Evolutionary conservation across 768 basidiomycete genomes (phyloP).

Genomic region (Boletus subcaerulescens): DNA sequence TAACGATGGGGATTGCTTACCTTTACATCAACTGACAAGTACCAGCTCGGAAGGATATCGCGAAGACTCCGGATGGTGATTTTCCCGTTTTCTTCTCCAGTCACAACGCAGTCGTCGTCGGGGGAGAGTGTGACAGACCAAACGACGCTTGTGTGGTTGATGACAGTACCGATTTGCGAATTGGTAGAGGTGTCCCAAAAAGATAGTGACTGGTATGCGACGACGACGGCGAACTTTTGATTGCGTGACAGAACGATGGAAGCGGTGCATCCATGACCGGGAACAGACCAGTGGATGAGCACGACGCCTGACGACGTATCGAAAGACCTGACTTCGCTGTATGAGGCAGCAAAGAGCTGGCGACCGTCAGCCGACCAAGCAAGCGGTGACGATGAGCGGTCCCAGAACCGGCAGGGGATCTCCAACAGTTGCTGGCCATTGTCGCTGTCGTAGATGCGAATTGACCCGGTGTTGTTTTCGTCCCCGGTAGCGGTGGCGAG

Average conservation of each 20-base stretch:
- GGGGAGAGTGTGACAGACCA: not conserved
- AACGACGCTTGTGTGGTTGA: not conserved
- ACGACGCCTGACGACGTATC: not conserved
- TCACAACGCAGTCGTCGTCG: not conserved
- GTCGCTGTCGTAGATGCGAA: not conserved
- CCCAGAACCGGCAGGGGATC: not conserved
- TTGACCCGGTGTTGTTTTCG: not conserved
- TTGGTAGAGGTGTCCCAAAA: not conserved
- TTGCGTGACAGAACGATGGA: too few relatives aligned
- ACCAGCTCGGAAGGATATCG: not conserved
- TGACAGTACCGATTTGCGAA: not conserved
- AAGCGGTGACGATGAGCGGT: not conserved
- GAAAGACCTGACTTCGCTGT: not conserved
- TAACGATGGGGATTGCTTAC: not conserved
- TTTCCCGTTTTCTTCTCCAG: not conserved
- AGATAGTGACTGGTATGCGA: not conserved
- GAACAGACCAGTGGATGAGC: too few relatives aligned
- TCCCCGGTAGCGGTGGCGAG: too few relatives aligned
- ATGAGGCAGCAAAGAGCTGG: not conserved
- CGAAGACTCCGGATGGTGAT: not conserved
- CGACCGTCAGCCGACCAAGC: not conserved
- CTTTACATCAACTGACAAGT: not conserved
- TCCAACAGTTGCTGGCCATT: not conserved
- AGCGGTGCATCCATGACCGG: too few relatives aligned
- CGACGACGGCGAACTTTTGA: too few relatives aligned